phyloP scores from a whole-genome alignment of 2,329 filamentous ascomycete species.

The Beauveria pseudobassiana region DNA sequence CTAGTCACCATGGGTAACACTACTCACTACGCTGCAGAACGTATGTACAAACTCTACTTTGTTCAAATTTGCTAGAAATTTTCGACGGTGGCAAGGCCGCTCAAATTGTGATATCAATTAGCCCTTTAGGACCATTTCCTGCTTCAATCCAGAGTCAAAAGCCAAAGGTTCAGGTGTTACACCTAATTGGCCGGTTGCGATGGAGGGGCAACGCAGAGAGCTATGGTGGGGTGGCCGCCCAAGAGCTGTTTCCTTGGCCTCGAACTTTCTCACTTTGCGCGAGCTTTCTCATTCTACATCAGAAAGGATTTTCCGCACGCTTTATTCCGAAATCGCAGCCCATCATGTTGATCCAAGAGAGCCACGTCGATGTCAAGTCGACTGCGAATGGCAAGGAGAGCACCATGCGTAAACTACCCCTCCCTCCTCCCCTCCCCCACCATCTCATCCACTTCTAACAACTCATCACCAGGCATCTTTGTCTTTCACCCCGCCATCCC shows the following conservation, averaged over 20 bases:
- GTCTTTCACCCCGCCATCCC: conserved; percentile 80
- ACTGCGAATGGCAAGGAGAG: conserved; percentile 46
- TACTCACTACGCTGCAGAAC: not conserved
- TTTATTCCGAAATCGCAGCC: not conserved
- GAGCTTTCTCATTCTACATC: not conserved
- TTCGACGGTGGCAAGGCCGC: too few species aligned
- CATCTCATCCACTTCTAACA: not conserved
- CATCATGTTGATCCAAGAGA: conserved; percentile 48
- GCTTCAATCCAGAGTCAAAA: too few species aligned
- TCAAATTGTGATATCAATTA: too few species aligned
- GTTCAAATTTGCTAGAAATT: not conserved
- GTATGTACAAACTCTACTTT: not conserved
- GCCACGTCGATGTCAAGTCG: conserved; percentile 41
- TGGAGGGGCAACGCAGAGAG: not conserved
- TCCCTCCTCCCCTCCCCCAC: conserved; percentile 9
- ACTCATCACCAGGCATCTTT: conserved; percentile 62
- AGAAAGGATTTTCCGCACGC: too few species aligned
- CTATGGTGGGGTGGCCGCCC: not conserved
- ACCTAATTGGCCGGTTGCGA: not conserved
- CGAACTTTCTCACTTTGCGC: not conserved
- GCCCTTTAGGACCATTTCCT: too few species aligned
- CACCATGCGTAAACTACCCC: conserved; percentile 39
- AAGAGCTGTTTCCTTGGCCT: not conserved
- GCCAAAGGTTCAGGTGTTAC: not conserved
- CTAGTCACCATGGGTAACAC: not conserved